Base-by-base conservation (phyloP, 371 early-diverging fungal species). In the Lichtheimia ramosa region DNA sequence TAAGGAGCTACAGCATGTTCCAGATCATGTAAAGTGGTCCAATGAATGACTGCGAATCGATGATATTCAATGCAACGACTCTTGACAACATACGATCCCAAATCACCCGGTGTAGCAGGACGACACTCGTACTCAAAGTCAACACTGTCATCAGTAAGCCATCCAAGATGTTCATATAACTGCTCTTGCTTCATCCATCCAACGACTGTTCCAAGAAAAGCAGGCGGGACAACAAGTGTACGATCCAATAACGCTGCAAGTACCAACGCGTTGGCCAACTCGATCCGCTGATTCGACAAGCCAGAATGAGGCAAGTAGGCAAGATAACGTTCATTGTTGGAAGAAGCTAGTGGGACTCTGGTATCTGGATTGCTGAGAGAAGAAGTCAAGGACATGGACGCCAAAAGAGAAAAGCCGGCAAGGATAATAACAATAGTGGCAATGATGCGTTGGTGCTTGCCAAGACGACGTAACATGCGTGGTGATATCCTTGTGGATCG, bases 271-370 rank as follows among this genome's bases (percentile, higher is more conserved):
- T 85, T 87, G 28, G 80, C 80, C 24, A 87, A 68, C 51, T 77
- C 77, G 25, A 82, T 83, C 10, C 83, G 76, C 57, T 86, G 87
- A 54, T 84, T 83, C 34, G 83, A 81, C 52, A 86, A 65, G 0
- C 83, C 81, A 5, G 79, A 77, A 63, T 86, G 85, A 5, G 85
- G 84, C 8, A 83, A 48, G 48, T 84, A 86, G 16, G 87, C 76
- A 14, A 86, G 65, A 51, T 71, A 83, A 15, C 27, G 23, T 43
- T 55, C 43, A n/a, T 55, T 7, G 20, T 24, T 10, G 8, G n/a
- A 20, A 46, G 46, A 20, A 20, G 5, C 15, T 7, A 46, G 16
- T 16, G 18, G n/a, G 12, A 21, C 15, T 4, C 46, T 8, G 21
- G 21, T 46, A 6, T 46, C 46, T 46, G 46, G 10, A 46, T 18